Percentiles rank a stretch among this genome's conserved stretches.
Evolutionary conservation across 148 eudicot genomes (phyloP).

Genomic region (Drosera capensis): DNA sequence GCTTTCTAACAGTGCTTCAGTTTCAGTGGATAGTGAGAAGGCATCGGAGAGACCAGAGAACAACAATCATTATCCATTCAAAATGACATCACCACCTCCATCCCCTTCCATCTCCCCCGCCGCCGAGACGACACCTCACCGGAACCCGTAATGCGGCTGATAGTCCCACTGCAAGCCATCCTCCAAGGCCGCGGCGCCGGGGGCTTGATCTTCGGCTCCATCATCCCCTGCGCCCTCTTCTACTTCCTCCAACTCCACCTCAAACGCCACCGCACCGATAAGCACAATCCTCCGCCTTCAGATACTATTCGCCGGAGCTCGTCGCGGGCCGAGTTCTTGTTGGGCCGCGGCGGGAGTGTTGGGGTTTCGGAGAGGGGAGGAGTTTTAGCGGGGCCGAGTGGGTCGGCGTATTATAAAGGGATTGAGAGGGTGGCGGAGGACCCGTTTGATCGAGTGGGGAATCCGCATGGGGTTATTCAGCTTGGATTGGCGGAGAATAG

Average conservation of each 20-base stretch:
- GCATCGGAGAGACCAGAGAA: too few species aligned
- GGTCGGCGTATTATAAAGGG: constrained; percentile 57
- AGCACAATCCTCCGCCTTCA: constrained; percentile 1
- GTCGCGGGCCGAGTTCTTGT: constrained; percentile 25
- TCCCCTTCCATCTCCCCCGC: too few species aligned
- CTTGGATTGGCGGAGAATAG: constrained; percentile 70
- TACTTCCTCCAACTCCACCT: constrained; percentile 74
- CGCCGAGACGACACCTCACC: too few species aligned
- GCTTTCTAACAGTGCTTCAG: too few species aligned
- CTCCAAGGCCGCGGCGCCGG: constrained; percentile 88
- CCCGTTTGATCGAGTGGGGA: constrained; percentile 26
- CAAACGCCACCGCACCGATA: constrained; percentile 29
- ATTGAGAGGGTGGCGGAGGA: constrained; percentile 36
- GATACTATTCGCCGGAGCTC: constrained; percentile 20
- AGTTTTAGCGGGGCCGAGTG: constrained; percentile 25
- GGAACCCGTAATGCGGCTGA: constrained; percentile 43
- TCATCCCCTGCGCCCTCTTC: constrained; percentile 71
- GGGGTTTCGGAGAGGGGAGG: constrained; percentile 40
- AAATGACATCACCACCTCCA: too few species aligned
- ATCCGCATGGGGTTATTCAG: constrained; percentile 64
- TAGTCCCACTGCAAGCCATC: constrained; percentile 75
- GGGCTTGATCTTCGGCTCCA: constrained; percentile 52
- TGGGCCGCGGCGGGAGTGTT: constrained; percentile 17
- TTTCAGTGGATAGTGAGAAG: too few species aligned
- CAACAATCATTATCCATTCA: too few species aligned